Base-by-base conservation (phyloP, 2,329 filamentous ascomycete genomes). In the Hyphodiscus sp. region DNA sequence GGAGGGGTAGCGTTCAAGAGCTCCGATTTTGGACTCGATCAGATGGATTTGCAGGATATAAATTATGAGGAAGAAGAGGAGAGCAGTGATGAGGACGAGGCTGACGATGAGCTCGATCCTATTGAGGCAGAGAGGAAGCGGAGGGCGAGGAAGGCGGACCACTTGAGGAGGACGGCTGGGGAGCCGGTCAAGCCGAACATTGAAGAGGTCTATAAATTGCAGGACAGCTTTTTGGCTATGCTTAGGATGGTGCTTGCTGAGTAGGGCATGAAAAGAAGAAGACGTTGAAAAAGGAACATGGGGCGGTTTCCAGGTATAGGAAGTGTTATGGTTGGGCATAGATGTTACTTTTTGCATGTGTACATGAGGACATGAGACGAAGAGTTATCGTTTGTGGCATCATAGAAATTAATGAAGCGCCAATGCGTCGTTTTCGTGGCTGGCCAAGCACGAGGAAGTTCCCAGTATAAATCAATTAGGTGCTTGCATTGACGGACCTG, bases 21-120 rank as follows among this genome's bases (percentile, higher is more conserved):
- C 20, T 82, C 81, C 47, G 94, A 99, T 71, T 99, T 99, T 73
- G 94, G 94, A 0, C 74, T 99, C 19, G 84, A 96, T 67, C 82
- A 87, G 65, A 85, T 87, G 66, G 94, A 97, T 67, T 74, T 97
- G 15, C 82, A 92, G 67, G 91, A 96, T 58, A 84, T 96, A 69
- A 82, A 82, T 45, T 89, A 94, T 62, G 88, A 88, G 2, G 87
- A 83, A 1, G 83, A 85, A 13, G 79, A 82, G 6, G 82, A 85
- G 54, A 81, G 75, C 0, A 70, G 68, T 46, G 75, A 78, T 29
- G 82, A 86, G 60, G 77, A 86, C n/a, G 85, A 86, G 52, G 81
- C 79, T 13, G 85, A 89, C 50, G 89, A 95, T 53, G 85, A 91
- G 54, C 71, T 88, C 56, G 91, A 97, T 65, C 91, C 92, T 1